Evolutionary conservation across 441 rosid genomes (phyloP).

Genomic region (Adansonia grandidieri): DNA sequence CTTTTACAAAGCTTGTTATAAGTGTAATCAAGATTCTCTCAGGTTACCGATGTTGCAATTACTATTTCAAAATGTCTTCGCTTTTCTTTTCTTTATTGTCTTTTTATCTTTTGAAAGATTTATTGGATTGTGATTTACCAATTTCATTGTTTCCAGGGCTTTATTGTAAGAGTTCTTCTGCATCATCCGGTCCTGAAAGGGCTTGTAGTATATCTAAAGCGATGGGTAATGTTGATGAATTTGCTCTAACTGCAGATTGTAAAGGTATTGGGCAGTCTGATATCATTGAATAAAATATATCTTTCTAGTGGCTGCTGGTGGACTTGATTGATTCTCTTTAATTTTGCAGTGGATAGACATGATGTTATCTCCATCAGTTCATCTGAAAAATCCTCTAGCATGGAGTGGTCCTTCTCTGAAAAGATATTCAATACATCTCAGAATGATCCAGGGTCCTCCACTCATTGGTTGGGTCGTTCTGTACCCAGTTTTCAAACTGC

Average conservation of each 20-base stretch:
- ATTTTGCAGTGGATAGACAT: constrained; percentile 55
- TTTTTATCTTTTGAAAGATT: background rate
- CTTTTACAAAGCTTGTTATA: constrained; percentile 63
- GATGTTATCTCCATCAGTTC: constrained; percentile 63
- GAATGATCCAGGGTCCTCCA: constrained; percentile 47
- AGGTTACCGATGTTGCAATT: constrained; percentile 46
- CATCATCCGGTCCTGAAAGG: constrained; percentile 36
- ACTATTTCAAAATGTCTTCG: background rate
- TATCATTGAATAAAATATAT: constrained; percentile 28
- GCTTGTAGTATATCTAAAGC: constrained; percentile 44
- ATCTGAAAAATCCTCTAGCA: constrained; percentile 45
- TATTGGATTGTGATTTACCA: constrained; percentile 31
- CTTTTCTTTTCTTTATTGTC: background rate
- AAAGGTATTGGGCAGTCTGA: constrained; percentile 53
- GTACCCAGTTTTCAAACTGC: constrained; percentile 54
- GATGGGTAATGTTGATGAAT: constrained; percentile 39
- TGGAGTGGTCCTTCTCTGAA: constrained; percentile 44
- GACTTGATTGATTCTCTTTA: constrained; percentile 26
- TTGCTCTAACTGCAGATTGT: constrained; percentile 40
- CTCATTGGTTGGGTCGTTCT: constrained; percentile 44
- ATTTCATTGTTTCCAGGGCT: constrained; percentile 54
- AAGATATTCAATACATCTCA: constrained; percentile 50
- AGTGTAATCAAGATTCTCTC: constrained; percentile 76
- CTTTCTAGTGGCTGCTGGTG: background rate
- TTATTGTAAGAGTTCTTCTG: constrained; percentile 43